A percentile compares a stretch with the other conserved stretches of the same genome.
phyloP scores from a whole-genome alignment of 305 asterid genomes.

The Rubia occidens region DNA sequence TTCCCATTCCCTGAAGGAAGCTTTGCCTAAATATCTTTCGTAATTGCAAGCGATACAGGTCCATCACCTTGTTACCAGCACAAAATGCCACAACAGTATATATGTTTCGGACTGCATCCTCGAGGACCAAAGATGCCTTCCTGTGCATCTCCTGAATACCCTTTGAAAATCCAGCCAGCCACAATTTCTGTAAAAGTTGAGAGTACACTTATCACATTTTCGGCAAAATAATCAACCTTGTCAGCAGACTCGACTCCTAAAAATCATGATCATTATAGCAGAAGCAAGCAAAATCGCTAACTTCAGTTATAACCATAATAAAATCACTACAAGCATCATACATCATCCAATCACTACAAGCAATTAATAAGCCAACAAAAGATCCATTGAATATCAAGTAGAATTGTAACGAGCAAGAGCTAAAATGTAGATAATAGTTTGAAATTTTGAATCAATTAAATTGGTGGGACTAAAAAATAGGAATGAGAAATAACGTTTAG shows the following conservation, averaged over 20 bases:
- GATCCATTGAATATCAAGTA: background rate
- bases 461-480: background rate
- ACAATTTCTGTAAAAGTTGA: conserved; percentile 63
- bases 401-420: background rate
- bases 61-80: conserved; percentile 99
- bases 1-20: conserved; percentile 93
- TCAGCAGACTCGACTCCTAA: background rate
- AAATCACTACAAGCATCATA: background rate
- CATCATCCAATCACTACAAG: background rate
- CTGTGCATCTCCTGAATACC: conserved; percentile 99
- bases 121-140: conserved; percentile 94
- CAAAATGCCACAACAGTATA: conserved; percentile 97
- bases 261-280: background rate
- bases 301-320: background rate
- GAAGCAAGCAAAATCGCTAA: background rate
- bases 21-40: conserved; percentile 78
- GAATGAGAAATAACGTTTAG: background rate
- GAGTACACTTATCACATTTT: conserved; percentile 4
- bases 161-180: conserved; percentile 99
- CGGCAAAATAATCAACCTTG: background rate
- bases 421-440: background rate
- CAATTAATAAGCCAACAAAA: background rate
- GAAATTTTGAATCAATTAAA: background rate
- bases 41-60: conserved; percentile 82
- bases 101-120: conserved; percentile 96